These are phyloP conservation scores for Claviceps purpurea DNA, from an alignment of 2,329 filamentous ascomycete genomes.

Conservation along the genomic window DNA sequence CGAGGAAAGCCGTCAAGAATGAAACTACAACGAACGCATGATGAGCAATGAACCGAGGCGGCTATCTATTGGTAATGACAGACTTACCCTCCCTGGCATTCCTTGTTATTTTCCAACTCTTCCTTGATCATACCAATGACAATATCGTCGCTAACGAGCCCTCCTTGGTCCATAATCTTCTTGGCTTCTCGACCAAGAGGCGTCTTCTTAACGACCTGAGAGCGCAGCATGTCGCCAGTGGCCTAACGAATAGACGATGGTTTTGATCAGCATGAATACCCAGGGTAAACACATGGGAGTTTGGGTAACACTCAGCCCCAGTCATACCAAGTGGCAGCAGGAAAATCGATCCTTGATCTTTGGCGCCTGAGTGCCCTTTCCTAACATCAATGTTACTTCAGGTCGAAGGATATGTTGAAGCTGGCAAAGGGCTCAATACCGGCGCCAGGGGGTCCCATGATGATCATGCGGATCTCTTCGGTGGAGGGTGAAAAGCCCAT, in stretches of 20 bases:
- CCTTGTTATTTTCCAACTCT: conserved; percentile 83
- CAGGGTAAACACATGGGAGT: too few relatives aligned
- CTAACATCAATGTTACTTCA: conserved; percentile 31
- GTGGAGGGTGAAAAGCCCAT: conserved; percentile 36
- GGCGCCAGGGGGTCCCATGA: conserved; percentile 94
- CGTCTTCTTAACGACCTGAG: conserved; percentile 96
- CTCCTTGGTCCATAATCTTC: conserved; percentile 99
- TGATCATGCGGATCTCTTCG: conserved; percentile 79
- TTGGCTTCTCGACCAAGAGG: conserved; percentile 88
- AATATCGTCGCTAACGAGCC: conserved; percentile 95
- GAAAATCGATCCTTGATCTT: conserved; percentile 97
- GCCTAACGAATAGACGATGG: conserved; percentile 42
- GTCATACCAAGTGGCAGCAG: conserved; percentile 83
- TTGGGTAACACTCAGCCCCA: neutral
- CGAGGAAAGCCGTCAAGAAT: conserved; percentile 98
- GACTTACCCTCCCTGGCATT: conserved; percentile 86
- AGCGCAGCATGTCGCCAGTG: conserved; percentile 97
- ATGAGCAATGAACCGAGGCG: neutral
- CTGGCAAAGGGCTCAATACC: conserved; percentile 43
- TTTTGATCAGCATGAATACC: neutral
- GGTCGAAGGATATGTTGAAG: neutral
- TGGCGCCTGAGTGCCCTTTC: conserved; percentile 97
- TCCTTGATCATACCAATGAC: conserved; percentile 99
- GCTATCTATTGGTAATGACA: neutral
- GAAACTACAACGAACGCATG: conserved; percentile 47